Base-by-base conservation (phyloP, 2,329 filamentous ascomycete species). In the Aspergillus ustus region DNA sequence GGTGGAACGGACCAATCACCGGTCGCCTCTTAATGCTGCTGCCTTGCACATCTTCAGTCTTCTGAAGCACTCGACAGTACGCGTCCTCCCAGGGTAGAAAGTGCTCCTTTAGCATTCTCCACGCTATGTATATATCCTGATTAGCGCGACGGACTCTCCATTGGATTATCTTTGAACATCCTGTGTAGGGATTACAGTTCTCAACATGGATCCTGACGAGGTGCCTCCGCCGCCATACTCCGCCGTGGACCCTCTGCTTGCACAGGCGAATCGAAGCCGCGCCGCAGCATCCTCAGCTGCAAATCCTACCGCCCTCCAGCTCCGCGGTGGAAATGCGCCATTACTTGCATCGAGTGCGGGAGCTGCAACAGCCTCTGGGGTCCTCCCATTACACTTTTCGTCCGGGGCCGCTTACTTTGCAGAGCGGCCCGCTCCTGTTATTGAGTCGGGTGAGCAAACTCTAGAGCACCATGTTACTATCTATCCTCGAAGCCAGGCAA, bases 201-300 rank as follows among this genome's bases (percentile, higher is more conserved):
- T 46, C 63, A 59, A 60, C 62, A 76, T 76, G 74, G 73, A 75
- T 60, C 67, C 71, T 56, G 75, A 79, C 34, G 77, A 78, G 57
- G 74, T 72, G 62, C 77, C 77, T 67, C 77, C 76, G 63, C 76
- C 78, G 57, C 77, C 78, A 29, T 80, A 79, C 66, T 76, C 77
- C 62, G 70, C 76, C 44, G 70, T 77, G 55, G 78, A 80, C 60
- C 77, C 78, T 44, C 69, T 78, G 55, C 59, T 68, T 49, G 54
- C 66, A 25, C 67, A 67, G 57, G 53, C 67, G 40, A 67, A 61
- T 59, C 68, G 61, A 58, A 60, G 49, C 59, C 62, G 67, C 50
- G 70, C 68, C 60, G 65, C 56, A 52, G 55, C 62, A 8, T 54
- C 57, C 2, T 59, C 65, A 13, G 63, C 64, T 49, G 61, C 58